phyloP scores from a whole-genome alignment of 2,329 filamentous ascomycete genomes.

The Exophiala oligosperma region DNA sequence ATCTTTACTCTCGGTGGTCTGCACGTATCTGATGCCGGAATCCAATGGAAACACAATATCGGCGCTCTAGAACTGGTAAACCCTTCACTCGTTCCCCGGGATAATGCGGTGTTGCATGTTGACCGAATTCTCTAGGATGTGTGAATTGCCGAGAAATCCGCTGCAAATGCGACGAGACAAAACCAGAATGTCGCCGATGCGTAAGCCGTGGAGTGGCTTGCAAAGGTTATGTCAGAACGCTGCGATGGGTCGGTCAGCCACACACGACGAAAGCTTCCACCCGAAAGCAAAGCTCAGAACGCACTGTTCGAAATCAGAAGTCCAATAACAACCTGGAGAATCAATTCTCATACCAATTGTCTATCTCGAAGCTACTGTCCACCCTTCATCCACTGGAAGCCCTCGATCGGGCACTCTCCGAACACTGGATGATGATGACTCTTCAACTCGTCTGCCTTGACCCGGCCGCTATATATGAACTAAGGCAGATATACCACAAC shows the following conservation, averaged over 20 bases:
- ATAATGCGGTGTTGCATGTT: too few relatives aligned
- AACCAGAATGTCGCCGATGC: not conserved
- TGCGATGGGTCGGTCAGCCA: not conserved
- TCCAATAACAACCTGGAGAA: too few relatives aligned
- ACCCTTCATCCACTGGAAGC: not conserved
- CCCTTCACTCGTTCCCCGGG: too few relatives aligned
- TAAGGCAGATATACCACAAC: not conserved
- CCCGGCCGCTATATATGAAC: not conserved
- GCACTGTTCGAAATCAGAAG: too few relatives aligned
- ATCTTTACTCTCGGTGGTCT: too few relatives aligned
- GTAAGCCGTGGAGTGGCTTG: not conserved
- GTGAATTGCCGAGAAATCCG: conserved; percentile 1
- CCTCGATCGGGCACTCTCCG: not conserved
- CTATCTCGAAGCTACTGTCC: too few relatives aligned
- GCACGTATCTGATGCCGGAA: too few relatives aligned
- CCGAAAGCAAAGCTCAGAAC: not conserved
- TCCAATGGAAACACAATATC: too few relatives aligned
- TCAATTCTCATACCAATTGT: too few relatives aligned
- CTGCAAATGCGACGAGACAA: not conserved
- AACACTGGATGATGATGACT: conserved; percentile 3
- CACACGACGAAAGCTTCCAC: not conserved
- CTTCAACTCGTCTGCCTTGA: not conserved
- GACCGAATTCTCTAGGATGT: not conserved
- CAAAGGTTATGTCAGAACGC: not conserved
- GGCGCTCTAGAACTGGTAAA: too few relatives aligned